Conservation (phyloP, 352 stramenopile species). For the Pythium pyrilobum region DNA sequence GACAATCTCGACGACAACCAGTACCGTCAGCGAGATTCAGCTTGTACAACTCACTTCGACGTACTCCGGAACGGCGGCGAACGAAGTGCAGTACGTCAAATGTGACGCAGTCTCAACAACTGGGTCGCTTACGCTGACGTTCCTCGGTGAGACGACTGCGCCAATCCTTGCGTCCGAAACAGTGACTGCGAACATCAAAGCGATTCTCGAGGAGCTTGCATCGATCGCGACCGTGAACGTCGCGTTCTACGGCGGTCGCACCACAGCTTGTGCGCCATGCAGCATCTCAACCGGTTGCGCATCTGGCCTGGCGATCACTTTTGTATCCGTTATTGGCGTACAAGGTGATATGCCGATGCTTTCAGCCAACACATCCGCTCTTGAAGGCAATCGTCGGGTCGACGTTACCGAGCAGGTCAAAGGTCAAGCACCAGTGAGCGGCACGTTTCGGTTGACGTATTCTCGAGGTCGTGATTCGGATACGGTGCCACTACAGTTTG, state of each 20-base stretch:
- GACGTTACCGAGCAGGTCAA: constrained; percentile 66
- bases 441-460: constrained; percentile 90
- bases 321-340: constrained; percentile 70
- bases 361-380: constrained; percentile 67
- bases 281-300: constrained; percentile 35
- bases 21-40: constrained; percentile 82
- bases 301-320: constrained; percentile 87
- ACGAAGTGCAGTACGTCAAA: constrained; percentile 87
- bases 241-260: constrained; percentile 41
- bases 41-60: constrained; percentile 81
- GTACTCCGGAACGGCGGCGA: constrained; percentile 42
- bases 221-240: constrained; percentile 86
- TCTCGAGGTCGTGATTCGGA: constrained; percentile 63
- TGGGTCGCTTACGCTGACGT: constrained; percentile 84
- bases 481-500: constrained; percentile 68
- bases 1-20: constrained; percentile 65
- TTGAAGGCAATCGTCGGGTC: constrained; percentile 90
- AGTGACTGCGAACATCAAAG: constrained; percentile 64
- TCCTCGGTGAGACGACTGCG: constrained; percentile 85
- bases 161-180: constrained; percentile 84
- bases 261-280: constrained; percentile 74
- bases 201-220: constrained; percentile 85
- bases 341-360: constrained; percentile 88
- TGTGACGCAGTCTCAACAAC: constrained; percentile 81
- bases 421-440: constrained; percentile 86